Evolutionary conservation across 768 basidiomycete species (phyloP), one percentile per base, ranked within the genome.

Genomic region (Tulasnella calospora): DNA sequence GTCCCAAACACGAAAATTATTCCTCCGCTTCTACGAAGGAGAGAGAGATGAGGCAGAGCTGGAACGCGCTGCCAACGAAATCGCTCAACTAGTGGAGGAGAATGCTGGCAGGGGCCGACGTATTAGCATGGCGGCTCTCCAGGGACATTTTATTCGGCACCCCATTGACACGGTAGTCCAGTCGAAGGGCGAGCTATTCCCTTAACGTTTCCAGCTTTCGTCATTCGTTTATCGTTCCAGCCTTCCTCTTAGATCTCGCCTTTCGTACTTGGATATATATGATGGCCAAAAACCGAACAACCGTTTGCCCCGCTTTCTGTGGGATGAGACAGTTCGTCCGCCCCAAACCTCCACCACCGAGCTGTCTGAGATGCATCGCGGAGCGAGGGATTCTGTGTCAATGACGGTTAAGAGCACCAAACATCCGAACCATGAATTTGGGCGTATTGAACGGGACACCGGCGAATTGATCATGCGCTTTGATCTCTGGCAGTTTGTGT

Each of bases 101-200:
- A 86, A 87, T 85, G 81, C 83, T 61, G 82, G 0, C 4, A 19
- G 82, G 6, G 91, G 91, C 0, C 85, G 86, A 82, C 85, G 89
- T 57, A 87, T 98, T 79, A 98, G 96, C 83, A 99, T 99, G 98
- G 98, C 98, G 44, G 91, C 93, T 47, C 86, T 99, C 79, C 98
- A 99, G 82, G 98, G 98, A 27, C 89, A 93, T 44, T 99, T 99
- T 85, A 99, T 99, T 81, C 89, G 93, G 78, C 90, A 89, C 82
- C 85, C 85, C 70, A 88, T 91, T 61, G 84, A 83, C 80, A 88
- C 89, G 15, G 92, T 90, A 10, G 83, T 93, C 17, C 83, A 80
- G 76, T 86, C 84, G 27, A 89, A 88, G 82, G 86, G 84, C 61
- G 86, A 89, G 51, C 81, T 88, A 72, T 85, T 87, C 76, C 36